Percentiles rank a stretch among this genome's conserved stretches.
Evolutionary conservation across 1,284 basidiomycete species (phyloP).

Genomic region (Fomitopsis betulina): DNA sequence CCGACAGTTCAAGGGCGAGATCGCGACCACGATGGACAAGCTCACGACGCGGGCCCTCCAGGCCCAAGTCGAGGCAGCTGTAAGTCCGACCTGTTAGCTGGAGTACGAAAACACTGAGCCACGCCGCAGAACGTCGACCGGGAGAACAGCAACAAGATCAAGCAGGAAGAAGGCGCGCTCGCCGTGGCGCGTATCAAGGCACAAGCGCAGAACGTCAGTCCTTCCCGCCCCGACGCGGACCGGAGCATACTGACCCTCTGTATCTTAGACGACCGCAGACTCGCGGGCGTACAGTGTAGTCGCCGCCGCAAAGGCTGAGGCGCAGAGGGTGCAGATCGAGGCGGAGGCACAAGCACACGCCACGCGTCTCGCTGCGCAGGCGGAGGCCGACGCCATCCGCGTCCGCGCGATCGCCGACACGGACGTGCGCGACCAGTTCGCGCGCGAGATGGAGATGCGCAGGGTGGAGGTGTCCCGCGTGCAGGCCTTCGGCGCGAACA

Average conservation of each 20-base stretch:
- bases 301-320: slow-evolving; percentile 70
- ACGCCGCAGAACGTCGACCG: slow-evolving; percentile 64
- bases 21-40: slow-evolving; percentile 79
- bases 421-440: slow-evolving; percentile 58
- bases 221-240: neutral
- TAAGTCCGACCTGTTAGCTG: slow-evolving; percentile 29
- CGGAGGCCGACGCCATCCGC: slow-evolving; percentile 66
- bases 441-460: slow-evolving; percentile 68
- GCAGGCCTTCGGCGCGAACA: slow-evolving; percentile 60
- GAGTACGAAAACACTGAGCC: neutral
- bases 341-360: slow-evolving; percentile 72
- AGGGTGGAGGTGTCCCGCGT: slow-evolving; percentile 62
- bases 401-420: slow-evolving; percentile 61
- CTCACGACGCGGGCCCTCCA: slow-evolving; percentile 76
- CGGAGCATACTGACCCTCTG: neutral
- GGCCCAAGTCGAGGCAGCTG: slow-evolving; percentile 79
- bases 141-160: slow-evolving; percentile 81
- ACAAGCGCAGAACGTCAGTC: slow-evolving; percentile 51
- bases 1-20: slow-evolving; percentile 77
- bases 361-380: slow-evolving; percentile 63
- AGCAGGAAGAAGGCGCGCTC: slow-evolving; percentile 74
- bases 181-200: slow-evolving; percentile 73
- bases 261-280: slow-evolving; percentile 59
- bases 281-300: slow-evolving; percentile 69
- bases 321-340: slow-evolving; percentile 63